Percentiles rank a stretch among this genome's conserved stretches.
These are phyloP conservation scores for Ceratocystiopsis sp. DNA, from an alignment of 2,329 filamentous ascomycete species.

Conservation along the genomic window DNA sequence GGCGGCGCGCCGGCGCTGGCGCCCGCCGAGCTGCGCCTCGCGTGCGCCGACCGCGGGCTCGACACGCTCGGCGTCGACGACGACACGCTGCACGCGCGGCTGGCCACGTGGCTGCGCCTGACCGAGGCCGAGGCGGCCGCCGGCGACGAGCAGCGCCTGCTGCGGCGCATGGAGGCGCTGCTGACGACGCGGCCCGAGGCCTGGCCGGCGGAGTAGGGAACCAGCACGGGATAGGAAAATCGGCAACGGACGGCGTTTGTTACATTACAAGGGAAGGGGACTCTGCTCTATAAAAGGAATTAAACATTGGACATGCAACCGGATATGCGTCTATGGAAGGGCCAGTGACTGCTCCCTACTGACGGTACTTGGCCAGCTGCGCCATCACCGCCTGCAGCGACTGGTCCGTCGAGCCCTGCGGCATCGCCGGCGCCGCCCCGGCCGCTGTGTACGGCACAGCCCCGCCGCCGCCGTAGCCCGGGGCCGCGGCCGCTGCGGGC, in stretches of 20 bases:
- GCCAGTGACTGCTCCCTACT: no score
- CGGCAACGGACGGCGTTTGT: no score
- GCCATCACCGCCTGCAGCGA: conserved; percentile 60
- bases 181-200: conserved; percentile 7
- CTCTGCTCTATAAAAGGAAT: no score
- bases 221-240: no score
- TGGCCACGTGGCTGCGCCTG: conserved; percentile 31
- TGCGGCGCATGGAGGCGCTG: conserved; percentile 4
- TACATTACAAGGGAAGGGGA: no score
- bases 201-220: conserved; percentile 5
- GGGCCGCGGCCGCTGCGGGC: no score
- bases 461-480: no score
- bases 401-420: conserved; percentile 20
- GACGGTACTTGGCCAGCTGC: conserved; percentile 48
- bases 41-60: conserved; percentile 53
- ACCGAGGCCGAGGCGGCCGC: conserved; percentile 16
- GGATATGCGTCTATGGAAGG: no score
- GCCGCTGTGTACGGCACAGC: background rate
- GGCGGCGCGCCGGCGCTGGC: conserved; percentile 44
- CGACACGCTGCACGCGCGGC: conserved; percentile 29
- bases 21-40: conserved; percentile 48
- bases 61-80: conserved; percentile 36
- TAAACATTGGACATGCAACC: no score
- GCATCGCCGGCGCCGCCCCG: conserved; percentile 5
- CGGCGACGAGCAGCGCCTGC: background rate